Evolutionary conservation across 495 filamentous ascomycete species (phyloP), one percentile per base, ranked within the genome.

Genomic region (Podospora fimiseda): DNA sequence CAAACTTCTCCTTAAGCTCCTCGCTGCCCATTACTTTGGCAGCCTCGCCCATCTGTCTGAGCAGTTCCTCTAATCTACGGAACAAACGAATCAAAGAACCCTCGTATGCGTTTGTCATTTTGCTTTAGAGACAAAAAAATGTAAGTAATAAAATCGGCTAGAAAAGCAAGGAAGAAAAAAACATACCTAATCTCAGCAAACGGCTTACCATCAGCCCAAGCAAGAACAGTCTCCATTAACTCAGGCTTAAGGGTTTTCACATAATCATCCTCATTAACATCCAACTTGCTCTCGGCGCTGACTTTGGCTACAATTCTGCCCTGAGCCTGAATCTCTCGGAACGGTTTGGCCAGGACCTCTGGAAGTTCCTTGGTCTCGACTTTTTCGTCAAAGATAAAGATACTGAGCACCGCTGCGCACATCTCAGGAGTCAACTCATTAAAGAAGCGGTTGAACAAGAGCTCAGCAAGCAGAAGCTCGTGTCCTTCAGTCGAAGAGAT

Each of bases 51-150:
- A 97, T 95, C 70, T 98, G 93, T 57, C 94, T 80, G n/a, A 98
- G 74, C 47, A 95, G 79, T 72, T 98, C 93, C 70, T 98, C 94
- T 33, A 98, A 73, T 18, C 94, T 86, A 44, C 93, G 84, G 80
- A 98, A 97, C 44, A 96, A 82, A 27, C 93, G 88, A 62, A 98
- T 97, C 57, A 98, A 75, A 52, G 86, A 95, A 42, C 93, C 93
- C 67, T 98, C 93, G 68, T 96, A 98, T 36, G 92, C 88, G 65
- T 96, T 91, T 23, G 93, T 95, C 92, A 96, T 96, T 85, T 91
- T 91, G 70, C 90, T 95, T n/a, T n/a, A 48, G 24, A 50, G 24
- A 37, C 37, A 16, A 22, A 38, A 11, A 39, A 49, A 37, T 5
- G 51, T 65, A 43, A 67, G 69, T 50, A 65, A 44, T 46, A 50